Conservation (phyloP, 352 stramenopile genomes). For the Globisporangium sylvaticum region DNA sequence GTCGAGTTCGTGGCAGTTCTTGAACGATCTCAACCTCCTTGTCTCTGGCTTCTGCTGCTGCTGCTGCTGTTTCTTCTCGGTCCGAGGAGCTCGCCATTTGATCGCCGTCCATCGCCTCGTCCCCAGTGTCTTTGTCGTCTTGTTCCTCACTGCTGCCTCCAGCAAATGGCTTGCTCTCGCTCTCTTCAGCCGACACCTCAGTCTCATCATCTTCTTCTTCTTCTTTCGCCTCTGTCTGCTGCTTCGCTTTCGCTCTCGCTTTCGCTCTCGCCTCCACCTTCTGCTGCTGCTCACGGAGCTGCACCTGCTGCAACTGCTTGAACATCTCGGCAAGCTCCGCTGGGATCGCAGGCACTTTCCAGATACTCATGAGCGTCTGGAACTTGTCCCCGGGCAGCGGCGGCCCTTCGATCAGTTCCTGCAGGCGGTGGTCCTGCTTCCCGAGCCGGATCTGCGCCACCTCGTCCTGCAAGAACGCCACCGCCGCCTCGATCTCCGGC, state of each 20-base stretch:
- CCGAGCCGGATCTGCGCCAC: slow-evolving; percentile 39
- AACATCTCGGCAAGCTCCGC: slow-evolving; percentile 41
- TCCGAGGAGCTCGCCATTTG: background rate
- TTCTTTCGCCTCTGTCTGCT: slow-evolving; percentile 1
- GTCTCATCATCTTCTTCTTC: background rate
- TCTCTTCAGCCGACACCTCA: background rate
- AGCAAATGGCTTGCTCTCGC: background rate
- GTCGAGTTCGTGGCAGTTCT: background rate
- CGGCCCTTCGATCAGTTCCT: slow-evolving; percentile 30
- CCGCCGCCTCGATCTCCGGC: slow-evolving; percentile 52
- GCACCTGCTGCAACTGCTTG: slow-evolving; percentile 31
- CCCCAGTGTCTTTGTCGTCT: background rate
- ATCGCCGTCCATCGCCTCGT: background rate
- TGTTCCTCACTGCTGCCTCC: background rate
- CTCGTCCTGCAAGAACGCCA: slow-evolving; percentile 51
- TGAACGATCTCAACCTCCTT: background rate
- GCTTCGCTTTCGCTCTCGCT: slow-evolving; percentile 8
- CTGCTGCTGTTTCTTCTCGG: background rate
- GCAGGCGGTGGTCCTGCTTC: slow-evolving; percentile 31
- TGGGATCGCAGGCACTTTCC: slow-evolving; percentile 31
- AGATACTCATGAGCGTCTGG: slow-evolving; percentile 39
- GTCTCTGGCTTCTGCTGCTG: background rate
- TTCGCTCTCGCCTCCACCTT: no score
- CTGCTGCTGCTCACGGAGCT: slow-evolving; percentile 19
- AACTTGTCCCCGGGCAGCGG: slow-evolving; percentile 47